Conservation (phyloP, 176 grass and related monocot species). For the Tillandsia leiboldiana region DNA sequence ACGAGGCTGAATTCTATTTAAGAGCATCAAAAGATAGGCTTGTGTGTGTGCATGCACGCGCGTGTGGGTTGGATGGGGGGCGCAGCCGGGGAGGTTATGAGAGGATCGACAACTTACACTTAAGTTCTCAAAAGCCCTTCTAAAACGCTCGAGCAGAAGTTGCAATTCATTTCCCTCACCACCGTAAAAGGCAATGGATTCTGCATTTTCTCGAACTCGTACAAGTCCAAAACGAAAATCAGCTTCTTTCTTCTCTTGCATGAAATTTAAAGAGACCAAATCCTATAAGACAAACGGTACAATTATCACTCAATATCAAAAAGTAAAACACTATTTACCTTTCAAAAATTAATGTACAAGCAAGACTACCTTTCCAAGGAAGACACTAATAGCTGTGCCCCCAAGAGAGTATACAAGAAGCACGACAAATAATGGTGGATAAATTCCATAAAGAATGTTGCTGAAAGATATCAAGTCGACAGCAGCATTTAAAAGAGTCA, state of each 20-base stretch:
- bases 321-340: constrained; percentile 7
- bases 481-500: constrained; percentile 74
- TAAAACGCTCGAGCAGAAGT: constrained; percentile 84
- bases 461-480: constrained; percentile 98
- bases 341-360: constrained; percentile 13
- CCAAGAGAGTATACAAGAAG: constrained; percentile 95
- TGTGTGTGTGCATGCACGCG: too few relatives aligned
- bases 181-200: constrained; percentile 95
- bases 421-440: constrained; percentile 87
- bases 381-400: constrained; percentile 74
- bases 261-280: constrained; percentile 94
- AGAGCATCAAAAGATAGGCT: too few relatives aligned
- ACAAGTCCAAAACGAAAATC: constrained; percentile 98
- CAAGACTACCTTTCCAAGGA: constrained; percentile 79
- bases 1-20: too few relatives aligned
- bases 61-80: too few relatives aligned
- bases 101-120: constrained; percentile 37
- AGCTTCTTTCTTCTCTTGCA: constrained; percentile 99
- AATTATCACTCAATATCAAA: constrained; percentile 21
- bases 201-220: constrained; percentile 94
- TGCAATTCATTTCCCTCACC: constrained; percentile 91
- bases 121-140: constrained; percentile 83
- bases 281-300: constrained; percentile 33
- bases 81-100: too few relatives aligned
- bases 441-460: constrained; percentile 94